phyloP scores from a whole-genome alignment of 2,329 filamentous ascomycete species.

The Lasiodiplodia citricola region DNA sequence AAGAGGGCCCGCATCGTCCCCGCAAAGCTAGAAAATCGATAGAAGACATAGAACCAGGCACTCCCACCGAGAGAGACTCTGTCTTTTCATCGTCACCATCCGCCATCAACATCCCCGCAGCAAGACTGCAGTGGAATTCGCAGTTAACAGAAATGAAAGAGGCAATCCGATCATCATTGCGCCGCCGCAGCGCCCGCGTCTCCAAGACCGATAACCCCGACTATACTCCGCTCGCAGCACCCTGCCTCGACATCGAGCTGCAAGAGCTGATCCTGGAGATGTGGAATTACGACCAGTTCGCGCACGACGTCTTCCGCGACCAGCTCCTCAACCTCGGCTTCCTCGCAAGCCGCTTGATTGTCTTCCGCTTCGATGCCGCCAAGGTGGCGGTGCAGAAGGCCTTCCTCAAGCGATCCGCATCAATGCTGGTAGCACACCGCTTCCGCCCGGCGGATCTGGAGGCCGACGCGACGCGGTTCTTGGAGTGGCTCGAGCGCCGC shows the following conservation, averaged over 20 bases:
- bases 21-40: no score
- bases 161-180: background rate
- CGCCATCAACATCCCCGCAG: no score
- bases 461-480: background rate
- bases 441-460: background rate
- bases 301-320: background rate
- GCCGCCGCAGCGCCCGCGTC: background rate
- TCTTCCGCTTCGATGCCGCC: background rate
- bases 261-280: background rate
- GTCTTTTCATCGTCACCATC: no score
- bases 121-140: no score
- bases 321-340: background rate
- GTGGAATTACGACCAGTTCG: background rate
- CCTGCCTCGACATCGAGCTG: background rate
- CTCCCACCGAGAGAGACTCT: no score
- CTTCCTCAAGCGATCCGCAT: background rate
- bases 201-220: background rate
- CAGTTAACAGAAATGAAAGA: no score
- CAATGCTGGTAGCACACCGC: background rate
- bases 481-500: background rate
- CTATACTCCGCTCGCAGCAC: background rate
- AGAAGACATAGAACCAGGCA: no score
- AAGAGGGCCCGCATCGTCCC: no score
- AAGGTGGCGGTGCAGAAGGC: background rate
- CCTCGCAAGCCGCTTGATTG: background rate